phyloP scores from a whole-genome alignment of 768 basidiomycete species.

The Panaeolus cyanescens region DNA sequence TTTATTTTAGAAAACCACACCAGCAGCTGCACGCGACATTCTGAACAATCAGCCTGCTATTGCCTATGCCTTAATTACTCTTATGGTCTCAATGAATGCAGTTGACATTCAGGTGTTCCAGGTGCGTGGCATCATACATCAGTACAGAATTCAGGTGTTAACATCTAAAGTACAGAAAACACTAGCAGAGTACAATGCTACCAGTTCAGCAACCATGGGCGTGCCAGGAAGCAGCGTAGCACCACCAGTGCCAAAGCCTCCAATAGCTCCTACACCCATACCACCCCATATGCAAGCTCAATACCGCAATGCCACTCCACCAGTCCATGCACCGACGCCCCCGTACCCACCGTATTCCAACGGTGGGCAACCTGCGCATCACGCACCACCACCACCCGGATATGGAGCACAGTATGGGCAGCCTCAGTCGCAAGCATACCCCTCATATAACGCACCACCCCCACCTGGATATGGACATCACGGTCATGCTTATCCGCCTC shows the following conservation, averaged over 20 bases:
- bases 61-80: conserved; percentile 72
- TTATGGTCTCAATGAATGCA: conserved; percentile 79
- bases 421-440: background rate
- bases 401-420: background rate
- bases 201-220: conserved; percentile 11
- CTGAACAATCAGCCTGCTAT: conserved; percentile 75
- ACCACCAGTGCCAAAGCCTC: conserved; percentile 8
- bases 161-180: conserved; percentile 49
- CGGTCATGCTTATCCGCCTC: conserved; percentile 9
- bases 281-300: conserved; percentile 41
- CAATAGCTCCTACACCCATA: conserved; percentile 20
- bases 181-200: conserved; percentile 51
- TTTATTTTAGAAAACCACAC: conserved; percentile 65
- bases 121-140: conserved; percentile 35
- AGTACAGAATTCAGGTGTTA: background rate
- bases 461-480: conserved; percentile 15
- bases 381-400: conserved; percentile 2
- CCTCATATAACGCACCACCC: conserved; percentile 4
- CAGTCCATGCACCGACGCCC: conserved; percentile 26
- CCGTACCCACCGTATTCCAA: conserved; percentile 12
- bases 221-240: background rate
- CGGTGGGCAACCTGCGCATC: conserved; percentile 15
- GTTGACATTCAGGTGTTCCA: conserved; percentile 77
- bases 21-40: conserved; percentile 66
- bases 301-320: conserved; percentile 35